phyloP scores from a whole-genome alignment of 768 basidiomycete genomes.

The Phanerodontia chrysosporium region DNA sequence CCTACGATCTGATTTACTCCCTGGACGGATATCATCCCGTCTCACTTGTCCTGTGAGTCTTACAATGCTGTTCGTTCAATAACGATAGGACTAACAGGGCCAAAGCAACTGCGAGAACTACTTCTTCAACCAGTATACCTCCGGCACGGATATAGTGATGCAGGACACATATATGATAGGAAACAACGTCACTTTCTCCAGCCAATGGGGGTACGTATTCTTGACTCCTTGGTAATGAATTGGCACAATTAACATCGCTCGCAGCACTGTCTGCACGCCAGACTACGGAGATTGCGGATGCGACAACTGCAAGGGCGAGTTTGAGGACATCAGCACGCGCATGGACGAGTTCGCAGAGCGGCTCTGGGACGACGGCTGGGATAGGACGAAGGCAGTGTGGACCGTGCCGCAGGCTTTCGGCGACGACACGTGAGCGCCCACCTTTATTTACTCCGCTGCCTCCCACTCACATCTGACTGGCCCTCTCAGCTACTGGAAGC shows the following conservation, averaged over 20 bases:
- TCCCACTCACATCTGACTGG: background rate
- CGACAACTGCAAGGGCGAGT: conserved; percentile 62
- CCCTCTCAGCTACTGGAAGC: conserved; percentile 49
- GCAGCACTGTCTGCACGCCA: conserved; percentile 51
- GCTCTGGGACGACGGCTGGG: conserved; percentile 62
- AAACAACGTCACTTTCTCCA: conserved; percentile 63
- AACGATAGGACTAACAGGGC: background rate
- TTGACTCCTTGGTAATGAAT: background rate
- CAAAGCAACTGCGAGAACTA: conserved; percentile 51
- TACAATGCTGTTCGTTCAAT: background rate
- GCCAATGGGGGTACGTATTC: conserved; percentile 43
- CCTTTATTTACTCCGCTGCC: conserved; percentile 1
- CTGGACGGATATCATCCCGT: conserved; percentile 58
- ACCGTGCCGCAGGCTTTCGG: conserved; percentile 80
- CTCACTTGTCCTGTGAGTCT: conserved; percentile 38
- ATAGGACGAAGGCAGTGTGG: conserved; percentile 68
- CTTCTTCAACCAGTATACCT: conserved; percentile 52
- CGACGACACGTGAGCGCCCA: conserved; percentile 30
- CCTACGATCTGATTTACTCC: conserved; percentile 44
- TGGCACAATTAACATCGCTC: background rate
- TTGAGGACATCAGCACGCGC: conserved; percentile 63
- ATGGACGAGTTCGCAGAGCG: conserved; percentile 64
- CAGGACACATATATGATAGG: conserved; percentile 56
- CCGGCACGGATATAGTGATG: conserved; percentile 67
- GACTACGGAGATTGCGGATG: conserved; percentile 75